These are phyloP conservation scores for Iberis pinnata DNA, from an alignment of 345 rosid species.

Conservation along the genomic window DNA sequence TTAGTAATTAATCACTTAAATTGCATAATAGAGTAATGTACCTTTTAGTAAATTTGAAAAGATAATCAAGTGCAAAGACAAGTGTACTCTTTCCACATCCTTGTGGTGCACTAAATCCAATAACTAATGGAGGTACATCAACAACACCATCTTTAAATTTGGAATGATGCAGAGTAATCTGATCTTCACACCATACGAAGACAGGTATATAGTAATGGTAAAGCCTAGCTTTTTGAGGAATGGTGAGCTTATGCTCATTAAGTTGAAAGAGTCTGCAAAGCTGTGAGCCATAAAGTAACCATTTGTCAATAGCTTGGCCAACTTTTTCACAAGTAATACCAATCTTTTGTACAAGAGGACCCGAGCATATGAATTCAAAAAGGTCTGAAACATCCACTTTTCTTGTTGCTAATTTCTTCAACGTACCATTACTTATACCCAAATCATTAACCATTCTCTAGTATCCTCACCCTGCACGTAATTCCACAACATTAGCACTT, in stretches of 20 bases:
- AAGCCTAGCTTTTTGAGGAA: conserved; percentile 67
- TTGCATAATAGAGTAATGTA: conserved; percentile 23
- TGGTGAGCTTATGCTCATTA: conserved; percentile 56
- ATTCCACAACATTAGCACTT: too few relatives aligned
- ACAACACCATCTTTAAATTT: conserved; percentile 61
- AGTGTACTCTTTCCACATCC: conserved; percentile 99
- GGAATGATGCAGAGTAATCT: conserved; percentile 60
- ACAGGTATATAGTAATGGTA: conserved; percentile 93
- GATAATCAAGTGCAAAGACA: conserved; percentile 87
- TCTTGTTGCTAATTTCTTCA: conserved; percentile 21
- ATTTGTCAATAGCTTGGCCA: conserved; percentile 66
- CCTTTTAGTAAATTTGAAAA: conserved; percentile 72
- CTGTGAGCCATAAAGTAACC: conserved; percentile 60
- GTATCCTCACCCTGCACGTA: too few relatives aligned
- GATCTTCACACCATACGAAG: conserved; percentile 85
- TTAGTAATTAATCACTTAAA: background rate
- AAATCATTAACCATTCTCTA: conserved; percentile 10
- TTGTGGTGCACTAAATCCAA: conserved; percentile 97
- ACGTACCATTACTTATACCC: too few relatives aligned
- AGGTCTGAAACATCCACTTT: conserved; percentile 74
- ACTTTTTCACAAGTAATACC: conserved; percentile 54
- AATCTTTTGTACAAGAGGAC: conserved; percentile 66
- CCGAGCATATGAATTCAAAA: conserved; percentile 67
- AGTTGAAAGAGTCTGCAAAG: conserved; percentile 64
- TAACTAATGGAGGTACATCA: conserved; percentile 83